Percentiles rank a stretch among this genome's conserved stretches.
These are phyloP conservation scores for Chlorokybus atmophyticus DNA, from an alignment of 139 green algal genomes.

Conservation along the genomic window DNA sequence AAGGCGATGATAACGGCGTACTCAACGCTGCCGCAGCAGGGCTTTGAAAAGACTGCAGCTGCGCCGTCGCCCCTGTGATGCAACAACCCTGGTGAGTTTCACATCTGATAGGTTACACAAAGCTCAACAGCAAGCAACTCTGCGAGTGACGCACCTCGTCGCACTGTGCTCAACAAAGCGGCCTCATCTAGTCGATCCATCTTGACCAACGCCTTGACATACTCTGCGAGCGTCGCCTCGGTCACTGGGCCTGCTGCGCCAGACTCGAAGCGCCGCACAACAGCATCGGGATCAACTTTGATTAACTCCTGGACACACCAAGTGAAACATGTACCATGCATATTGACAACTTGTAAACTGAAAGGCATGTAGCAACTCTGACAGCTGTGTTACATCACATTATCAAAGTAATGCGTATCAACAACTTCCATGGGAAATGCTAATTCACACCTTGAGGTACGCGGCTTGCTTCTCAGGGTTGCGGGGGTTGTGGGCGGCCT, in stretches of 20 bases:
- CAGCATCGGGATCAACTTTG: background rate
- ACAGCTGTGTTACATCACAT: no score
- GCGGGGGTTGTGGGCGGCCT: background rate
- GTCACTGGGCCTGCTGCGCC: background rate
- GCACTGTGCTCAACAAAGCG: conserved; percentile 48
- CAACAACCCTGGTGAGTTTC: background rate
- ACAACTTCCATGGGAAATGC: no score
- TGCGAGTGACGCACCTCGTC: background rate
- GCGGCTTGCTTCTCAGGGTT: background rate
- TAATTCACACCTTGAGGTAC: background rate
- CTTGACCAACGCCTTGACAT: conserved; percentile 68
- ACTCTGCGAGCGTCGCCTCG: conserved; percentile 64
- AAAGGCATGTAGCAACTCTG: no score
- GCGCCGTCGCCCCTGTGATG: background rate
- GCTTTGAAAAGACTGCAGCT: background rate
- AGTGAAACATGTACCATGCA: background rate
- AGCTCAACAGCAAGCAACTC: no score
- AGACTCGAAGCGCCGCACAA: background rate
- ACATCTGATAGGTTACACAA: no score
- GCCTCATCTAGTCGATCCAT: conserved; percentile 62
- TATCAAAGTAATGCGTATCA: no score
- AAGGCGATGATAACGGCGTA: background rate
- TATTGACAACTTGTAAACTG: no score
- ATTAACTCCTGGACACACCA: background rate
- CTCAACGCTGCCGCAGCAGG: conserved; percentile 1